Conservation (phyloP, 2,329 filamentous ascomycete species). For the Metarhizium brunneum region DNA sequence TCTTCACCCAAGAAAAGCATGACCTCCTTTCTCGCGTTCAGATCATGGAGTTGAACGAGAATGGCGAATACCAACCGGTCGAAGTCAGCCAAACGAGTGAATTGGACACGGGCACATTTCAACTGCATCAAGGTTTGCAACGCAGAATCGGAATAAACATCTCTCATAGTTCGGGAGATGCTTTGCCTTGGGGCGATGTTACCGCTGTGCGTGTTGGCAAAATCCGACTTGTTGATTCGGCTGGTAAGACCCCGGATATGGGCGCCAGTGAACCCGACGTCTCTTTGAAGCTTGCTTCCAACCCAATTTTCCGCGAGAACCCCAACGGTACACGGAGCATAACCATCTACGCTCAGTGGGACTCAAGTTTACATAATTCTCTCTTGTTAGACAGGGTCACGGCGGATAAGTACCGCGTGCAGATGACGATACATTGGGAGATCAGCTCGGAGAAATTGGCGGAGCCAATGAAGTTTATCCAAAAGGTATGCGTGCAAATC, state of each 20-base stretch:
- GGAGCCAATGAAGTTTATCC: constrained; percentile 79
- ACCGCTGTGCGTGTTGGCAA: constrained; percentile 67
- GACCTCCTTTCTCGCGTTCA: constrained; percentile 85
- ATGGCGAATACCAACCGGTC: constrained; percentile 82
- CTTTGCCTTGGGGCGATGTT: constrained; percentile 81
- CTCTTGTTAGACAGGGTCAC: constrained; percentile 90
- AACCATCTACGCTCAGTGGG: constrained; percentile 87
- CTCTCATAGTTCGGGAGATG: constrained; percentile 84
- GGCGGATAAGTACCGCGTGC: constrained; percentile 84
- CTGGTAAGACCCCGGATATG: constrained; percentile 76
- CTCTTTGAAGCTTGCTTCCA: constrained; percentile 63
- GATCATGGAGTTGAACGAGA: constrained; percentile 84
- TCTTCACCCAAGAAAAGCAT: constrained; percentile 86
- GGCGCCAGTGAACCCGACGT: constrained; percentile 65
- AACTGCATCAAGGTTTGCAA: constrained; percentile 91
- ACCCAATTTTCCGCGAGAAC: constrained; percentile 74
- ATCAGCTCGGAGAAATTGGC: constrained; percentile 73
- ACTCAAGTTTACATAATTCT: constrained; percentile 86
- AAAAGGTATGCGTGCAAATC: constrained; percentile 75
- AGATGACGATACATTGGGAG: constrained; percentile 81
- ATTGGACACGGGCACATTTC: constrained; percentile 81
- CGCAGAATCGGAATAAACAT: constrained; percentile 78
- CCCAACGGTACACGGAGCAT: constrained; percentile 84
- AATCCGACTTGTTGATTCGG: constrained; percentile 74
- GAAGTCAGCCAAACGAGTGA: constrained; percentile 83